Evolutionary conservation across 176 grass and related monocot genomes (phyloP), one percentile per base, ranked within the genome.

Genomic region (Puccinellia tenuiflora): DNA sequence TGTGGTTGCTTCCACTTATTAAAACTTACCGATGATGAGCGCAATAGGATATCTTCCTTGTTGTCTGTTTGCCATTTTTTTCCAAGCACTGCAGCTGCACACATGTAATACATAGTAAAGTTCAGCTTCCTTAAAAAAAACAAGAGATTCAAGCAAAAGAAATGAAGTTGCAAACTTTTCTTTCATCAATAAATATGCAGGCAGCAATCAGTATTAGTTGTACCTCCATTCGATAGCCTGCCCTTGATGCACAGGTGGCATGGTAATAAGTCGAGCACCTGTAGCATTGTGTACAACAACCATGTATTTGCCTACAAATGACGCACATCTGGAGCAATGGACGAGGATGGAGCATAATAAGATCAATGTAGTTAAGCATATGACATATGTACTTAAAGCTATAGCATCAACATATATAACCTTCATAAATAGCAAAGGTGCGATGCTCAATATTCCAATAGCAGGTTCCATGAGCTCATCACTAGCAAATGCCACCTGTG

Each of bases 261-360:
- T 98, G 96, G 80, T 95, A 98, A 86, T 95, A 87, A 84, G 92
- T 93, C 29, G 96, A 98, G 75, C 96, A 98, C 57, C 90, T 98
- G 69, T 93, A 95, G 86, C 96, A 98, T 73, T 95, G 92, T 43
- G 96, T 98, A 34, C 96, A 98, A 50, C 92, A 95, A 79, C 96
- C 96, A 90, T 98, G 96, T 91, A 98, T 95, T 93, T 98, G 96
- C 71, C 89, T 90, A 73, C 96, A 98, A 83, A 98, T 98, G 63
- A 91, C 92, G 48, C 96, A 98, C 84, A 98, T 91, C 96, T 98
- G 92, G 53, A 90, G 24, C 73, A 61, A 81, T 40, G 75, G 61
- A 75, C 55, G 26, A 80, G 39, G 79, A 90, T 70, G 59, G 53
- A 85, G 43, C 39, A 22, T 72, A 66, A 39, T 75, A 73, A 91